These are phyloP conservation scores for Umbelopsis sp. DNA, from an alignment of 192 early-diverging fungal species.

Conservation along the genomic window DNA sequence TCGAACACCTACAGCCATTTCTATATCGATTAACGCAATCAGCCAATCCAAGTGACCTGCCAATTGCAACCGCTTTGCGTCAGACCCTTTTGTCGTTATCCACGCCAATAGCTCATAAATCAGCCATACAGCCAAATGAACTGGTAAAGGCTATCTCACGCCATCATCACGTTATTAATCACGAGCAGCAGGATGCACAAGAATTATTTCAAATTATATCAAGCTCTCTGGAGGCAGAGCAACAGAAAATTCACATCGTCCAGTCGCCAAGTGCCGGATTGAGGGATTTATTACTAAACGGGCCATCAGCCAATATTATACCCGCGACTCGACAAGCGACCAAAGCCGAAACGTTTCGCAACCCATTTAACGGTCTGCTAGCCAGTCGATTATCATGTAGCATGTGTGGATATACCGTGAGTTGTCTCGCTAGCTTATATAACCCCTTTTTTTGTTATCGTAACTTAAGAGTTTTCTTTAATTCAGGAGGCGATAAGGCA, in stretches of 20 bases:
- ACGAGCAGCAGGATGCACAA: slow-evolving; percentile 87
- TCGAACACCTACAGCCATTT: not conserved
- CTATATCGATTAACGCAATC: not conserved
- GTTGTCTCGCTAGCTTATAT: slow-evolving; percentile 18
- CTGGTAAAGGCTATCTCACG: slow-evolving; percentile 65
- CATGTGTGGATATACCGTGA: slow-evolving; percentile 74
- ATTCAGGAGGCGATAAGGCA: slow-evolving; percentile 69
- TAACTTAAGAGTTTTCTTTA: not conserved
- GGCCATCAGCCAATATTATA: slow-evolving; percentile 17
- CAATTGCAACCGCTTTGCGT: slow-evolving; percentile 24
- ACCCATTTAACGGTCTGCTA: slow-evolving; percentile 79
- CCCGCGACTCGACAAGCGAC: not conserved
- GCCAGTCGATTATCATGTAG: slow-evolving; percentile 78
- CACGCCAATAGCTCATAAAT: slow-evolving; percentile 33
- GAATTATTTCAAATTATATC: slow-evolving; percentile 87
- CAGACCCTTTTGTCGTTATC: slow-evolving; percentile 34
- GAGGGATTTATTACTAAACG: not conserved
- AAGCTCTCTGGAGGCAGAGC: slow-evolving; percentile 67
- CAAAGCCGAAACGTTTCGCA: slow-evolving; percentile 27
- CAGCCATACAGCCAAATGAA: slow-evolving; percentile 61
- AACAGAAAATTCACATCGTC: not conserved
- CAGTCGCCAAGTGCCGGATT: slow-evolving; percentile 1
- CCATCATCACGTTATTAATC: slow-evolving; percentile 61
- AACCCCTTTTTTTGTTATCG: too few species aligned
- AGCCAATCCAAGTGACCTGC: not conserved